Base-by-base conservation (phyloP, 1,284 basidiomycete species). In the Melampsora abietis-canadensis region DNA sequence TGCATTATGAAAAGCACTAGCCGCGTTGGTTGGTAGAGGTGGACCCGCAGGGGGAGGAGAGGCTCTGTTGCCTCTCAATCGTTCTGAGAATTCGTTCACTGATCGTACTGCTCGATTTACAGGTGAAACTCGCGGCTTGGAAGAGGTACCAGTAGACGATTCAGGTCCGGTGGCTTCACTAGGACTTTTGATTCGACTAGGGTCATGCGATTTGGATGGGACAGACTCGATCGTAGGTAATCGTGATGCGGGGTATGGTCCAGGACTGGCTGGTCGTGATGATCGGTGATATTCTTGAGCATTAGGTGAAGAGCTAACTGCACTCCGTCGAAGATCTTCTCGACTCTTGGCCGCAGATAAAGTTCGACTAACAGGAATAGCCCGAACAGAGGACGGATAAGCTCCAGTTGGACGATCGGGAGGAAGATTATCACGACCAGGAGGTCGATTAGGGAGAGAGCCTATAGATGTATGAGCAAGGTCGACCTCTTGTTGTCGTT, bases 181-280 rank as follows among this genome's bases (percentile, higher is more conserved):
- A n/a, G 77, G 66, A 30, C 78, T 76, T 65, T 76, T 77, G 3
- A 82, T 76, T 7, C 82, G 77, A 0, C 83, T 82, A n/a, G 82
- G 78, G 66, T 83, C 82, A 8, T 83, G 81, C 6, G 83, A 82
- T 51, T 17, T 79, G 78, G n/a, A 76, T 68, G 3, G 80, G 76
- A 30, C 78, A 77, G 44, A 74, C 40, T 69, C 57, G 21, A 51
- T 76, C 46, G 64, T 68, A 34, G 66, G 73, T 48, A 37, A 47
- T 65, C 30, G 57, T 62, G 64, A 54, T 46, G 27, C 31, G 37
- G 31, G 12, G 44, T 73, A 78, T 51, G 24, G 73, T 44, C 61
- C 48, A 21, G 69, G 69, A 34, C 37, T 70, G 34, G 24, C 12
- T 37, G 68, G 14, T 34, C 48, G 59, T 48, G 30, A 27, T 27